Conservation (phyloP, 1,139 yeast species). For the Zygosaccharomyces sapae region DNA sequence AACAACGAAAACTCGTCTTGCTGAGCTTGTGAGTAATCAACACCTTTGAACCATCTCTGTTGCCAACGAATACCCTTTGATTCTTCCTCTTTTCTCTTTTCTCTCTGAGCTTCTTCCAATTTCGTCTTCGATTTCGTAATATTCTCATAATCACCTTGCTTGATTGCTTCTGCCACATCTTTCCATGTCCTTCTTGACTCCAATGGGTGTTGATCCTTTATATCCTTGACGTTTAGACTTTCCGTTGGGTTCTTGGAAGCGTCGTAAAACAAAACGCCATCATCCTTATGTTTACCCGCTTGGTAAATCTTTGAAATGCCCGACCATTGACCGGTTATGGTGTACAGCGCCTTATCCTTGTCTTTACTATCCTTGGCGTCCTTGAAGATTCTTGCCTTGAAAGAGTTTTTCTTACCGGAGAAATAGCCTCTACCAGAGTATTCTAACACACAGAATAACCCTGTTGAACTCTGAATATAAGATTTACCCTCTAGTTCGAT, state of each 20-base stretch:
- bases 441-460: conserved; percentile 69
- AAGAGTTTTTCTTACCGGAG: conserved; percentile 90
- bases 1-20: conserved; percentile 49
- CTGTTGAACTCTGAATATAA: conserved; percentile 74
- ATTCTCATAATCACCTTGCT: conserved; percentile 63
- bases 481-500: conserved; percentile 86
- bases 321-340: conserved; percentile 91
- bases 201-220: conserved; percentile 66
- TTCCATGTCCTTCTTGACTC: conserved; percentile 86
- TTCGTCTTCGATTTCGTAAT: conserved; percentile 70
- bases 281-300: conserved; percentile 29
- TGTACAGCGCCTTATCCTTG: conserved; percentile 63
- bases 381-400: conserved; percentile 74
- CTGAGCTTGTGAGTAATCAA: conserved; percentile 39
- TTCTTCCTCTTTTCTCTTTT: conserved; percentile 64
- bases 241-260: conserved; percentile 52
- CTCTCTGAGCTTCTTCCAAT: conserved; percentile 82
- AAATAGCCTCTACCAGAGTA: conserved; percentile 92
- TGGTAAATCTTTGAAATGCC: conserved; percentile 53
- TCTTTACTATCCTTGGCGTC: conserved; percentile 45
- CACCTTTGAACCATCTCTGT: conserved; percentile 70
- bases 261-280: conserved; percentile 62
- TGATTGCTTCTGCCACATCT: conserved; percentile 84
- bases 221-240: conserved; percentile 67
- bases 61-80: conserved; percentile 63